Evolutionary conservation across 176 grass and related monocot species (phyloP).

Genomic region (Bromus sterilis): DNA sequence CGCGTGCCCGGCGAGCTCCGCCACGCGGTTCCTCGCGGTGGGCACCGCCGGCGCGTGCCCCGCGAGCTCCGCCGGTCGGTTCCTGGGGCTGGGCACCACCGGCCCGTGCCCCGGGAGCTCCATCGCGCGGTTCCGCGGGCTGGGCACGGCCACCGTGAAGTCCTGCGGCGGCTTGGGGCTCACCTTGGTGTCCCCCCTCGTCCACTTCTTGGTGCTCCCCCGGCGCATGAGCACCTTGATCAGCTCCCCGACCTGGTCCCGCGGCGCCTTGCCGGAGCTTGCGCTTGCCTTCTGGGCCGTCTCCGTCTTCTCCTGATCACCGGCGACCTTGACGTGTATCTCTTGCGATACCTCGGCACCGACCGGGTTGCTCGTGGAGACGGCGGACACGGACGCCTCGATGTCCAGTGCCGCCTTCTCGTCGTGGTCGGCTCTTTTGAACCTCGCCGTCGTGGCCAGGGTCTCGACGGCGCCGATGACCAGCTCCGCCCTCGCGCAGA

Average conservation of each 20-base stretch:
- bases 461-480: conserved; percentile 16
- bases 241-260: conserved; percentile 18
- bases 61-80: not conserved
- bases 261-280: not conserved
- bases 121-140: conserved; percentile 19
- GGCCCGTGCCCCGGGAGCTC: conserved; percentile 3
- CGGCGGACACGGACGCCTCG: not conserved
- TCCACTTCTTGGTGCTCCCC: conserved; percentile 29
- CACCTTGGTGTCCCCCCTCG: conserved; percentile 13
- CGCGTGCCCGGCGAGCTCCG: not conserved
- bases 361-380: not conserved
- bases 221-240: conserved; percentile 33
- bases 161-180: conserved; percentile 9
- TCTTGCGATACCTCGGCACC: not conserved
- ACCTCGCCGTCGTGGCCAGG: conserved; percentile 16
- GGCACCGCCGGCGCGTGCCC: not conserved
- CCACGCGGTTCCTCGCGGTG: conserved; percentile 8
- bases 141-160: not conserved
- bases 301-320: not conserved
- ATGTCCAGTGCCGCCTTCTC: not conserved
- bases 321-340: not conserved
- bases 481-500: conserved; percentile 22
- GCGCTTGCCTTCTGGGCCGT: not conserved
- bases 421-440: conserved; percentile 5
- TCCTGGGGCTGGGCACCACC: conserved; percentile 2